Conservation (phyloP, 805 yeast genomes). For the Candida rishiriensis region DNA sequence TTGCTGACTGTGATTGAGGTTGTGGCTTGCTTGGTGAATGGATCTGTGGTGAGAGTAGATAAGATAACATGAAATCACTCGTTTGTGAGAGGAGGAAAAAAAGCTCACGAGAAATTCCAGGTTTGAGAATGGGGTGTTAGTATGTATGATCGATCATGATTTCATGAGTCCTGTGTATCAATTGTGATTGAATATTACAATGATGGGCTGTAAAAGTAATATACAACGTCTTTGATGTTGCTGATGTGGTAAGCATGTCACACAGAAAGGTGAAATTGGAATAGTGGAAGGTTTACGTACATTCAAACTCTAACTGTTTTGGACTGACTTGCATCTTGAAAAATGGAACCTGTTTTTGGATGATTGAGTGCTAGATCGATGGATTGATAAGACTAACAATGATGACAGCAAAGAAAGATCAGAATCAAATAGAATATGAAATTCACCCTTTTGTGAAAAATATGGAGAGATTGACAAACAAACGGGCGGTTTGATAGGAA, state of each 20-base stretch:
- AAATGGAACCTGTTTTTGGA: neutral
- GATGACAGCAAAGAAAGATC: too few species aligned
- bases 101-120: too few species aligned
- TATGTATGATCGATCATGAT: neutral
- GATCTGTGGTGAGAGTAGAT: slow-evolving; percentile 42
- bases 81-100: too few species aligned
- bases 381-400: neutral
- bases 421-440: too few species aligned
- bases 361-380: neutral
- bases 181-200: too few species aligned
- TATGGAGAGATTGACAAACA: too few species aligned
- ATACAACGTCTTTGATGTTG: too few species aligned
- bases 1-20: slow-evolving; percentile 55
- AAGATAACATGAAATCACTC: neutral
- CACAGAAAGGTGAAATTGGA: neutral
- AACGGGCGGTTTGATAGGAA: too few species aligned
- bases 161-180: too few species aligned
- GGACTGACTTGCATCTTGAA: slow-evolving; percentile 69
- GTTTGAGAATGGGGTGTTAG: slow-evolving; percentile 1
- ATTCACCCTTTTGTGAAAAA: too few species aligned
- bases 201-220: too few species aligned
- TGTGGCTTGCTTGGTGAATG: slow-evolving; percentile 69
- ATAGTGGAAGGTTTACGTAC: slow-evolving; percentile 44
- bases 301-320: slow-evolving; percentile 65
- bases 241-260: too few species aligned